Base-by-base conservation (phyloP, 164 flowering plant species). In the Akebia trifoliata region DNA sequence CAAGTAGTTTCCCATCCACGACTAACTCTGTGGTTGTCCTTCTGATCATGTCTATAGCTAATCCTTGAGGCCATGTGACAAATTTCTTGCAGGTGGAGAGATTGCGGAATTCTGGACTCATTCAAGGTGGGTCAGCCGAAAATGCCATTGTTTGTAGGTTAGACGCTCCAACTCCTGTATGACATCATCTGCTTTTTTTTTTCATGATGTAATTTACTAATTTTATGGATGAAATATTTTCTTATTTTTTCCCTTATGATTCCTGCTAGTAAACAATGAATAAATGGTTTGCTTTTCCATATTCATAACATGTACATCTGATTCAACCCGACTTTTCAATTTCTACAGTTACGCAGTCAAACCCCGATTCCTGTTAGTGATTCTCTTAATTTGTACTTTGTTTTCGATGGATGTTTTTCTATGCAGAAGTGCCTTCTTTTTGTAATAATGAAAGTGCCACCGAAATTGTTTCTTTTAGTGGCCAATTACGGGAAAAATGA, bases 121-220 rank as follows among this genome's bases (percentile, higher is more conserved):
- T 92, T 44, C 80, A 81, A 75, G 98, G 97, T 28, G 95, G 98
- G 17, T 87, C 97, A 31, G 30, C 69, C 18, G 85, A 87, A 52
- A 89, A 84, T 71, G 98, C 98, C 54, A 73, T 89, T 38, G 77
- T 89, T 65, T 89, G 93, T 65, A 92, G 98, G 96, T 86, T 54
- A 67, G 76, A 56, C 56, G 55, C 60, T 60, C 61, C 49, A 57
- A 26, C 36, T 26, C 31, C 9, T 44, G 4, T 22, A 15, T 4
- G 17, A 43, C n/a, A 28, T 15, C 39, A 45, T 34, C 28, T 24
- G 18, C 10, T 44, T 3, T 6, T 26, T 6, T 9, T n/a, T 7
- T 50, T 50, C 1, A 25, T 50, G 8, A 29, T 7, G 2, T 3
- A 6, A 21, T n/a, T 29, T 21, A 45, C 26, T 14, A n/a, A 46